These are phyloP conservation scores for Thymus mandschuricus DNA, from an alignment of 257 asterid species.

Conservation along the genomic window DNA sequence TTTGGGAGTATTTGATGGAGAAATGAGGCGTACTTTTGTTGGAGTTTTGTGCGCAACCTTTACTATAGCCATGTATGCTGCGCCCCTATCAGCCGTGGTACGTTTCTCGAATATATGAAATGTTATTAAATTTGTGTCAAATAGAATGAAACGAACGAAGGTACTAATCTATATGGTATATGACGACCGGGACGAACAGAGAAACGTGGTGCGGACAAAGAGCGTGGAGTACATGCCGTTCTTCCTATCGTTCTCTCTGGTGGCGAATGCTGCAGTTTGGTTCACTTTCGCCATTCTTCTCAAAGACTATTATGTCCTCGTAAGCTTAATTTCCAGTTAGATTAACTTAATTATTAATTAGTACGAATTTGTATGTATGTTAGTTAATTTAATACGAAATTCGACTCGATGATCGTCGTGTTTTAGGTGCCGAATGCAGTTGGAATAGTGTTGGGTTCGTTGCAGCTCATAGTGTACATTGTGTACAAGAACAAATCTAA, in stretches of 20 bases:
- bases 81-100: constrained; percentile 54
- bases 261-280: constrained; percentile 45
- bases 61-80: constrained; percentile 52
- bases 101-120: not conserved
- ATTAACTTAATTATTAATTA: not conserved
- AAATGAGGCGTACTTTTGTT: constrained; percentile 39
- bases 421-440: constrained; percentile 52
- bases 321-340: not conserved
- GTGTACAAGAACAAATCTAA: constrained; percentile 32
- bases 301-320: constrained; percentile 40
- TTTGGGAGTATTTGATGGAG: constrained; percentile 39
- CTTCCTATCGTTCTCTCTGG: constrained; percentile 39
- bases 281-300: constrained; percentile 26
- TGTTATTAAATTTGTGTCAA: too few relatives aligned
- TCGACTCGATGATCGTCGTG: not conserved
- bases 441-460: constrained; percentile 46
- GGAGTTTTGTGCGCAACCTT: constrained; percentile 50
- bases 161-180: too few relatives aligned
- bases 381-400: not conserved
- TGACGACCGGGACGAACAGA: constrained; percentile 9
- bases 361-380: too few relatives aligned
- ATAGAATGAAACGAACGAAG: too few relatives aligned
- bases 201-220: constrained; percentile 36
- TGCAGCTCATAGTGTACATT: constrained; percentile 42
- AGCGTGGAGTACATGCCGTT: constrained; percentile 48